Evolutionary conservation across 306 rosid species (phyloP).

Genomic region (Pachyrhizus erosus): DNA sequence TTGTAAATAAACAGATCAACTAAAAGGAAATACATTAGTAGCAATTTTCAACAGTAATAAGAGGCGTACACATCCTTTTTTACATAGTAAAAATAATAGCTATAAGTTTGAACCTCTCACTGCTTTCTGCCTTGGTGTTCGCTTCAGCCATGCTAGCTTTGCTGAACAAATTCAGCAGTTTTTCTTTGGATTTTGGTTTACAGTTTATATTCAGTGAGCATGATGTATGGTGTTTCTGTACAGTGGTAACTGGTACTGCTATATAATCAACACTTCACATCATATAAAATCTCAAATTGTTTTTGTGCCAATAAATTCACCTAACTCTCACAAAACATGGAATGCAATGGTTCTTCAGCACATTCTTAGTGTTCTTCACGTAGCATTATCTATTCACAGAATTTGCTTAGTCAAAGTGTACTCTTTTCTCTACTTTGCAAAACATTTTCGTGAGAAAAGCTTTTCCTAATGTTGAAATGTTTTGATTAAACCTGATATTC

Average conservation of each 20-base stretch:
- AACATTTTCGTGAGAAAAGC: neutral
- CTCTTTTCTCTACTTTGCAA: neutral
- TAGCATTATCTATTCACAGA: neutral
- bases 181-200: neutral
- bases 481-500: slow-evolving; percentile 36
- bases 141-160: neutral
- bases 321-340: neutral
- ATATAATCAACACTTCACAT: neutral
- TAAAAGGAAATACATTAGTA: neutral
- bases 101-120: neutral
- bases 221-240: neutral
- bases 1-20: neutral
- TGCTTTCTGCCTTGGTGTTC: neutral
- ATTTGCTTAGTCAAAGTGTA: neutral
- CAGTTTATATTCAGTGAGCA: neutral
- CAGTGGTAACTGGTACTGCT: neutral
- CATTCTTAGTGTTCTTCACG: neutral
- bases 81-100: neutral
- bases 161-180: neutral
- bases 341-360: neutral
- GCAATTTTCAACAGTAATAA: no score
- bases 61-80: no score
- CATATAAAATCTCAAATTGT: neutral
- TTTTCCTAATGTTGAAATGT: slow-evolving; percentile 8
- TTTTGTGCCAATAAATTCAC: neutral